phyloP scores from a whole-genome alignment of 345 rosid species.

The Moricandia moricandioides region DNA sequence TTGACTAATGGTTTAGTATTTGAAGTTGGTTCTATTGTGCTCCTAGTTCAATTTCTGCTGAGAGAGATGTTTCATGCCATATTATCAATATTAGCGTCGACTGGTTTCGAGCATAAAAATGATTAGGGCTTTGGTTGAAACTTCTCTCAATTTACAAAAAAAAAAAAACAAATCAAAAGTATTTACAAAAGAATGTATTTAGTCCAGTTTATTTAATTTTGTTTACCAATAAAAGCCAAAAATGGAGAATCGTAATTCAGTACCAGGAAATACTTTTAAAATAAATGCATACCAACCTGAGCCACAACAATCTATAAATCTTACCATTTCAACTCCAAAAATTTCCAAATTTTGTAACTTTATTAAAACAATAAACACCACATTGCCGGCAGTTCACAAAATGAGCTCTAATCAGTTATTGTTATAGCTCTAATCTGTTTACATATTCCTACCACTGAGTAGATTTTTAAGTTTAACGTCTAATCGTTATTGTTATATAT shows the following conservation, averaged over 20 bases:
- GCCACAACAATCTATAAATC: neutral
- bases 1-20: too few relatives aligned
- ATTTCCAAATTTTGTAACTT: neutral
- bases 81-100: too few relatives aligned
- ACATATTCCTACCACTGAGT: neutral
- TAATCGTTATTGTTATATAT: neutral
- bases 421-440: neutral
- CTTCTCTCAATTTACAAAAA: too few relatives aligned
- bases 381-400: neutral
- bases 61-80: too few relatives aligned
- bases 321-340: neutral
- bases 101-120: too few relatives aligned
- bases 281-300: neutral
- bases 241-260: neutral
- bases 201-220: neutral
- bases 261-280: neutral
- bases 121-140: too few relatives aligned
- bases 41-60: too few relatives aligned
- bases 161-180: neutral
- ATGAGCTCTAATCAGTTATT: neutral
- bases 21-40: too few relatives aligned
- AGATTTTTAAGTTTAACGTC: neutral
- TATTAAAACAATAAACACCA: neutral
- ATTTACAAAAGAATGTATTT: too few relatives aligned
- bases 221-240: neutral